These are phyloP conservation scores for Hypoxylon sp. DNA, from an alignment of 2,329 filamentous ascomycete species.

Conservation along the genomic window DNA sequence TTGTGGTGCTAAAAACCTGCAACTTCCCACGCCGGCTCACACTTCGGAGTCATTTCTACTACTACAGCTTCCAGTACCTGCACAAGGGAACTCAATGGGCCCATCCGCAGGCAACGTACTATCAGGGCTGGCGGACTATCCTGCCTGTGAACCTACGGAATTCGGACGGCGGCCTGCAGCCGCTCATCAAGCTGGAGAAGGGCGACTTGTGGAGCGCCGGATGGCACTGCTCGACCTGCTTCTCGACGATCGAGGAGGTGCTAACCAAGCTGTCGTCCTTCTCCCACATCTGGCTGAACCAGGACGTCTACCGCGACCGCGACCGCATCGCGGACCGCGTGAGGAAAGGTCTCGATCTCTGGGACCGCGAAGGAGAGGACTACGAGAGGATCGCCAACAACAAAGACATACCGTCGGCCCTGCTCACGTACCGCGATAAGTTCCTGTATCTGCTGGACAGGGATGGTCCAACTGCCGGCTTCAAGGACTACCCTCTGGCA, in stretches of 20 bases:
- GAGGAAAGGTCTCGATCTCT: constrained; percentile 61
- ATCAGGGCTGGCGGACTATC: constrained; percentile 58
- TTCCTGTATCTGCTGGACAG: constrained; percentile 57
- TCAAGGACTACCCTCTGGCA: constrained; percentile 52
- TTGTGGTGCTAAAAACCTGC: constrained; percentile 59
- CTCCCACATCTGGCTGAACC: constrained; percentile 63
- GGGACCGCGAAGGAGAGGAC: constrained; percentile 57
- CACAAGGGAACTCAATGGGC: constrained; percentile 58
- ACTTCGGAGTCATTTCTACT: constrained; percentile 61
- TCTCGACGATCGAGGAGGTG: constrained; percentile 62
- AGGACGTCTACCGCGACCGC: constrained; percentile 55
- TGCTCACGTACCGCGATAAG: constrained; percentile 50
- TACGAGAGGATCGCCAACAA: constrained; percentile 61
- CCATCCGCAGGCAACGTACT: constrained; percentile 68
- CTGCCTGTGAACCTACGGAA: constrained; percentile 62
- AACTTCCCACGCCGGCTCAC: constrained; percentile 61
- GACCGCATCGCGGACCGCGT: constrained; percentile 60
- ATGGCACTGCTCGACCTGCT: constrained; percentile 71
- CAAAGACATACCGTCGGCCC: constrained; percentile 59
- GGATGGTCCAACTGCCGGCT: constrained; percentile 57
- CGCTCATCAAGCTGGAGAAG: constrained; percentile 52
- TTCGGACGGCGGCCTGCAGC: constrained; percentile 52
- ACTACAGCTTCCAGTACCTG: constrained; percentile 65
- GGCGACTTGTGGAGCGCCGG: constrained; percentile 57
- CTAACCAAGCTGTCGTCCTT: constrained; percentile 64